Evolutionary conservation across 176 grass and related monocot genomes (phyloP).

Genomic region (Aechmea fasciata): DNA sequence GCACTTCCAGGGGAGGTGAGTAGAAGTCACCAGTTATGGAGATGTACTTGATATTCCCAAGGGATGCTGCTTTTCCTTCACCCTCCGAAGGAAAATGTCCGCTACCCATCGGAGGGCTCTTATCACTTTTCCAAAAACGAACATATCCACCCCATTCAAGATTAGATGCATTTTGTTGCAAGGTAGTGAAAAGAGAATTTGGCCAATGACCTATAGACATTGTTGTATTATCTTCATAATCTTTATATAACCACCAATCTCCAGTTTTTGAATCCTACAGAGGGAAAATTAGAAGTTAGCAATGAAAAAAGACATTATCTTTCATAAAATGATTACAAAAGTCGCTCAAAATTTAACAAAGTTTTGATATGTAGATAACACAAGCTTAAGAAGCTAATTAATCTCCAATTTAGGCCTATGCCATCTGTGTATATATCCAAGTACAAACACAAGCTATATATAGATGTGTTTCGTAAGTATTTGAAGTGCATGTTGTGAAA

Average conservation of each 20-base stretch:
- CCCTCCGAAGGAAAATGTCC: conserved; percentile 4
- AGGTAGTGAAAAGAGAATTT: conserved; percentile 12
- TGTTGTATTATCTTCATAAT: not conserved
- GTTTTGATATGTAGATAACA: no score
- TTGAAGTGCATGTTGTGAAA: no score
- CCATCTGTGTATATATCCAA: no score
- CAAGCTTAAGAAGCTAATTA: no score
- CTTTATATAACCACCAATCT: conserved; percentile 20
- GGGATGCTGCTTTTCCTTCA: conserved; percentile 18
- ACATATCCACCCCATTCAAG: conserved; percentile 13
- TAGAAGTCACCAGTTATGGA: not conserved
- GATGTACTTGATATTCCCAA: conserved; percentile 7
- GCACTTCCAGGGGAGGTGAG: not conserved
- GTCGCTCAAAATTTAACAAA: no score
- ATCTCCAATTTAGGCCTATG: no score
- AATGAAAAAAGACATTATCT: no score
- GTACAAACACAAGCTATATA: no score
- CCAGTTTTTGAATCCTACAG: conserved; percentile 12
- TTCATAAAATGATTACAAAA: no score
- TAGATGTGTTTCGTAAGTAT: no score
- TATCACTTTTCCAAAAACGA: conserved; percentile 11
- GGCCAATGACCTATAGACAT: conserved; percentile 11
- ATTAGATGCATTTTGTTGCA: conserved; percentile 4
- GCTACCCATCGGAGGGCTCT: conserved; percentile 23
- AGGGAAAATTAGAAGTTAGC: not conserved